Conservation (phyloP, 768 basidiomycete species). For the Amyloporia xantha region DNA sequence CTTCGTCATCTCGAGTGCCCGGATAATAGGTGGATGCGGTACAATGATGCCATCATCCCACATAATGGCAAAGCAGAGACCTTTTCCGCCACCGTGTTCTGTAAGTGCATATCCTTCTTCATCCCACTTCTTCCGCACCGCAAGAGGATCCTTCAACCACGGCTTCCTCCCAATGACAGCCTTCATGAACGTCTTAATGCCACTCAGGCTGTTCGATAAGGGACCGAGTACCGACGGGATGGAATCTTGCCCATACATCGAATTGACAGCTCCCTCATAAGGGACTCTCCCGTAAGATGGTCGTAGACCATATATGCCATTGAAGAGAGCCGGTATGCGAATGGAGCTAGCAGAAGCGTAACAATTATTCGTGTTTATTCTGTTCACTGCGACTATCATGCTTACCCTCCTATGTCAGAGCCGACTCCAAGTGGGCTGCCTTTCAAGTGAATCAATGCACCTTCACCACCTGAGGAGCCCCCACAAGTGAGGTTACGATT, state of each 20-base stretch:
- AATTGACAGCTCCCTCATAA: conserved; percentile 55
- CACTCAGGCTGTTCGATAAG: conserved; percentile 20
- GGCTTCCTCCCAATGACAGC: conserved; percentile 38
- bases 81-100: conserved; percentile 23
- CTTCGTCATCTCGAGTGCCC: conserved; percentile 28
- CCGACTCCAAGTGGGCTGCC: conserved; percentile 57
- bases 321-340: conserved; percentile 56
- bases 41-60: conserved; percentile 27
- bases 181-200: conserved; percentile 50
- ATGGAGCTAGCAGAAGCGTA: conserved; percentile 43
- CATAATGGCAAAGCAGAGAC: conserved; percentile 27
- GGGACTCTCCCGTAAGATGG: conserved; percentile 67
- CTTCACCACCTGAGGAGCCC: conserved; percentile 82
- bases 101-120: conserved; percentile 19
- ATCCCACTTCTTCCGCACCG: conserved; percentile 20
- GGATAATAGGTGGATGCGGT: conserved; percentile 27
- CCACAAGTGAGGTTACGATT: conserved; percentile 29
- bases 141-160: conserved; percentile 32
- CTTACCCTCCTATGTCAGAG: conserved; percentile 71
- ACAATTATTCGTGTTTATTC: conserved; percentile 23
- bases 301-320: conserved; percentile 60
- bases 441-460: conserved; percentile 55
- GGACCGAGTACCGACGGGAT: conserved; percentile 32
- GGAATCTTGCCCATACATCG: conserved; percentile 63
- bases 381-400: neutral